Evolutionary conservation across 768 basidiomycete genomes (phyloP).

Genomic region (Tephrocybe sp.): DNA sequence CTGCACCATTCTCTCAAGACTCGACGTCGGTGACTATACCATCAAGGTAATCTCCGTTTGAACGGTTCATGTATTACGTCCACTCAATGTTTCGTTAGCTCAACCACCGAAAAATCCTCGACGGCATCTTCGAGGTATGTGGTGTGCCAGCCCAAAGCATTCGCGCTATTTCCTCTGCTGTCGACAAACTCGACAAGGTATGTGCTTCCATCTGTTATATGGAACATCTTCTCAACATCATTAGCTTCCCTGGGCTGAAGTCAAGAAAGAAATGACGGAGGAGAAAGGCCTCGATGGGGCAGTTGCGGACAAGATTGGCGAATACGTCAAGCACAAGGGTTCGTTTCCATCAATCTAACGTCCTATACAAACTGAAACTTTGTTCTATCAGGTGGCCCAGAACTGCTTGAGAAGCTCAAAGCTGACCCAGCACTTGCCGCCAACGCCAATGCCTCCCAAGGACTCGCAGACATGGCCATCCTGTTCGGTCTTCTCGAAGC

Average conservation of each 20-base stretch:
- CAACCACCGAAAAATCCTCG: conserved; percentile 95
- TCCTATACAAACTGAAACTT: too few species aligned
- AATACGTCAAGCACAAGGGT: conserved; percentile 97
- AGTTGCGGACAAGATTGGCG: conserved; percentile 91
- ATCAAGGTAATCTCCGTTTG: too few species aligned
- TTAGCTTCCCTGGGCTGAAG: conserved; percentile 85
- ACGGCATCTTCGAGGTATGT: conserved; percentile 95
- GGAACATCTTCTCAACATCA: not conserved
- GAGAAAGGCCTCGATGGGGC: conserved; percentile 85
- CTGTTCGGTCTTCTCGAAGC: conserved; percentile 81
- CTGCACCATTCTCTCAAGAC: conserved; percentile 73
- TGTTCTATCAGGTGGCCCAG: conserved; percentile 61
- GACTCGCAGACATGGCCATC: conserved; percentile 81
- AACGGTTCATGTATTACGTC: too few species aligned
- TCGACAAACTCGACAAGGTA: conserved; percentile 98
- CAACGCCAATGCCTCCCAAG: conserved; percentile 75
- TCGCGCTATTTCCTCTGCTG: conserved; percentile 89
- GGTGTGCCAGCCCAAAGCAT: conserved; percentile 91
- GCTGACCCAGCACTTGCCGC: conserved; percentile 61
- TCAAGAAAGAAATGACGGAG: conserved; percentile 93
- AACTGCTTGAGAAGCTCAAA: conserved; percentile 69
- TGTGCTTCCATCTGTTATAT: conserved; percentile 6
- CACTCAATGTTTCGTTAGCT: conserved; percentile 44
- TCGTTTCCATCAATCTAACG: not conserved
- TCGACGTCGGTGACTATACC: conserved; percentile 93